Evolutionary conservation across 441 rosid genomes (phyloP), one percentile per base, ranked within the genome.

Genomic region (Kokia cookei): DNA sequence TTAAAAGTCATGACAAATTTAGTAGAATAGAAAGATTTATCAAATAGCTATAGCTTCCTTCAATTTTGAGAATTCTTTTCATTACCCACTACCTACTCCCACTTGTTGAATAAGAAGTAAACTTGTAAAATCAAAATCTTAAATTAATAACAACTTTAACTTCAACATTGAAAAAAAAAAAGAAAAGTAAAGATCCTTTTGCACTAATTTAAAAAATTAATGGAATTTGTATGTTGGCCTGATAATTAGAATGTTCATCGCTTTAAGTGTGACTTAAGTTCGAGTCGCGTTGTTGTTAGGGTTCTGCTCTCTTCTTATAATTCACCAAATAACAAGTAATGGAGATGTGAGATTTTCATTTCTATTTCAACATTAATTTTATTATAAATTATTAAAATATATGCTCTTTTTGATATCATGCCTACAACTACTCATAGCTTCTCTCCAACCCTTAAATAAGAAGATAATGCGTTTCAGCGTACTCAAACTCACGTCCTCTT

Each of bases 201-300:
- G 12, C 5, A 5, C 24, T 55, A 3, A 19, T 24, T 57, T 1
- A 22, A 22, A 10, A 57, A 57, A 12, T 13, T 13, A 48, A 48
- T 48, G 7, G 5, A 35, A 35, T 1, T 2, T 35, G 2, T 35
- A 1, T 35, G 5, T 35, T 35, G 6, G 7, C 0, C 2, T 35
- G 7, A 35, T 35, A 0, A 0, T 35, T 2, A 5, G 2, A 2
- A 35, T 35, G 7, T 1, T 6, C 0, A 35, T 6, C 0, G 2
- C 6, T 1, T 0, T 5, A 35, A 0, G 40, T 35, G 4, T 35
- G 7, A 2, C 0, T 0, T 35, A 0, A 2, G 0, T 35, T 35
- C 6, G 7, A 35, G 42, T 7, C 2, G 10, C 7, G 10, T 37
- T 35, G 7, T 35, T 37, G 10, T 37, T 37, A 37, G 9, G 7